Evolutionary conservation across 202 grass and related monocot genomes (phyloP).

Genomic region (Tripidium arundinaceum): DNA sequence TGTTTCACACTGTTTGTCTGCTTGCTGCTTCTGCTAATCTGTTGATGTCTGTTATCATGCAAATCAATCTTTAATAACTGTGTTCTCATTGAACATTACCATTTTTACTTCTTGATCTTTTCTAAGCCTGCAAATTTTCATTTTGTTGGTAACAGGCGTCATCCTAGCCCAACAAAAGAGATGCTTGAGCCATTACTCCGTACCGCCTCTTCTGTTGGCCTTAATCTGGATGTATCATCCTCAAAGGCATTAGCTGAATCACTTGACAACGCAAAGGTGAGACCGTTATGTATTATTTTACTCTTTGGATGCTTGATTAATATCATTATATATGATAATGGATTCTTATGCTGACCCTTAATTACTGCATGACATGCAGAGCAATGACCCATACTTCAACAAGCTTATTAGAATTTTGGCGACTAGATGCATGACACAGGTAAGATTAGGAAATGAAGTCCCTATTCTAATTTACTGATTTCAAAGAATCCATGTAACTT

Average conservation of each 20-base stretch:
- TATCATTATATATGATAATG: not conserved
- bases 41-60: not conserved
- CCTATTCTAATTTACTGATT: conserved; percentile 10
- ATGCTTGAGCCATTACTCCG: conserved; percentile 98
- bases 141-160: conserved; percentile 55
- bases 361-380: conserved; percentile 47
- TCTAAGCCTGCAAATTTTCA: conserved; percentile 22
- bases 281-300: conserved; percentile 19
- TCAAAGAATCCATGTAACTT: conserved; percentile 22
- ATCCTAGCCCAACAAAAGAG: conserved; percentile 91
- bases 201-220: conserved; percentile 76
- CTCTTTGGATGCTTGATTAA: not conserved
- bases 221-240: conserved; percentile 83
- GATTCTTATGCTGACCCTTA: conserved; percentile 12
- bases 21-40: not conserved
- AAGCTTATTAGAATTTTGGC: conserved; percentile 97
- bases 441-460: conserved; percentile 30
- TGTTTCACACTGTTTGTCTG: not conserved
- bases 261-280: conserved; percentile 90
- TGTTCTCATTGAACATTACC: not conserved
- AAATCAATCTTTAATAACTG: not conserved
- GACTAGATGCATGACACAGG: conserved; percentile 99
- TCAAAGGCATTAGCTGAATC: conserved; percentile 98
- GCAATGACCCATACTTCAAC: conserved; percentile 92
- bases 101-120: conserved; percentile 17